Percentiles rank a stretch among this genome's conserved stretches.
Evolutionary conservation across 768 basidiomycete species (phyloP).

Genomic region (Tricholoma hemisulphureum): DNA sequence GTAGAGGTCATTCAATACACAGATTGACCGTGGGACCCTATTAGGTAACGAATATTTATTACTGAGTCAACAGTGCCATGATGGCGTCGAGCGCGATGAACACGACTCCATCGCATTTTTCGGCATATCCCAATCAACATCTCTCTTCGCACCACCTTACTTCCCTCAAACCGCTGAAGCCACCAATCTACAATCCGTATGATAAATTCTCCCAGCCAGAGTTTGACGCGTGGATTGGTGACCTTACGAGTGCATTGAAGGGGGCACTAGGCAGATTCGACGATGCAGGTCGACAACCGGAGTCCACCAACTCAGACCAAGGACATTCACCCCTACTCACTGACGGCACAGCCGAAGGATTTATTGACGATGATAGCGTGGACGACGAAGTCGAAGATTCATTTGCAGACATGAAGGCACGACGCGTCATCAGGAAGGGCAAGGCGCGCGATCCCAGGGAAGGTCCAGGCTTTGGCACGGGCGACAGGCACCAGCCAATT

Average conservation of each 20-base stretch:
- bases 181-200: slow-evolving; percentile 69
- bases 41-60: background rate
- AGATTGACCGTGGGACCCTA: background rate
- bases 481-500: slow-evolving; percentile 43
- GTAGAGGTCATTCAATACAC: background rate
- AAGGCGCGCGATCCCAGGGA: slow-evolving; percentile 63
- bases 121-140: background rate
- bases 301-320: slow-evolving; percentile 11
- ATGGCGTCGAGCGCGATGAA: no score
- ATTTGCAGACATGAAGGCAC: slow-evolving; percentile 51
- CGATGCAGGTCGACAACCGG: slow-evolving; percentile 17
- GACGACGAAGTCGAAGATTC: slow-evolving; percentile 48
- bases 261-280: slow-evolving; percentile 56
- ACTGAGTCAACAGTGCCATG: background rate
- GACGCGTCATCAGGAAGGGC: slow-evolving; percentile 47
- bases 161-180: slow-evolving; percentile 24
- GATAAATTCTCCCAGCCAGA: slow-evolving; percentile 68
- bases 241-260: slow-evolving; percentile 55
- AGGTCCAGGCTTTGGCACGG: slow-evolving; percentile 49
- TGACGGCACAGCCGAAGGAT: slow-evolving; percentile 16
- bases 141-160: slow-evolving; percentile 10
- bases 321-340: slow-evolving; percentile 9
- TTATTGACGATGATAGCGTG: slow-evolving; percentile 17
- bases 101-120: background rate
- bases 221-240: slow-evolving; percentile 71